A percentile compares a stretch with the other conserved stretches of the same genome.
phyloP scores from a whole-genome alignment of 768 basidiomycete species.

The Steccherinum ochraceum region DNA sequence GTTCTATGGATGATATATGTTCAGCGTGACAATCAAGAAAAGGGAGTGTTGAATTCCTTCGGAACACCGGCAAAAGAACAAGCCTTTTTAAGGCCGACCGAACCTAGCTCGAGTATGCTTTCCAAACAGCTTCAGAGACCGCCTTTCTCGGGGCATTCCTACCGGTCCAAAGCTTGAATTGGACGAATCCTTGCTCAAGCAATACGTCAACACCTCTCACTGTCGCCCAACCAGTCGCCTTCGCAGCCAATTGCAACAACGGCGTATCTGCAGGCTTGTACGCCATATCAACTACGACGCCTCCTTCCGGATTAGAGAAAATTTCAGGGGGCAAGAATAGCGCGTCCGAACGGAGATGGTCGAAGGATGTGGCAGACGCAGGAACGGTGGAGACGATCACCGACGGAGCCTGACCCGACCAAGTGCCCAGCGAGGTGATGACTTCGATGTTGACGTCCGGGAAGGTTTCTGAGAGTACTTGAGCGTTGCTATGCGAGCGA shows the following conservation, averaged over 20 bases:
- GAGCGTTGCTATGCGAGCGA: constrained; percentile 71
- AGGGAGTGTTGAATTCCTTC: too few relatives aligned
- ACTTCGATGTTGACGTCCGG: constrained; percentile 56
- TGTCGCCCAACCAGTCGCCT: constrained; percentile 49
- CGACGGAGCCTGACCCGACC: constrained; percentile 49
- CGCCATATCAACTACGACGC: constrained; percentile 88
- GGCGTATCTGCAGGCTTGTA: constrained; percentile 88
- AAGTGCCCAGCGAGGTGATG: constrained; percentile 49
- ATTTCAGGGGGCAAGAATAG: constrained; percentile 52
- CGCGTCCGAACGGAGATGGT: constrained; percentile 20
- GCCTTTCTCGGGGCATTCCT: constrained; percentile 45
- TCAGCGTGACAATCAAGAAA: too few relatives aligned
- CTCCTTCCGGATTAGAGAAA: constrained; percentile 44
- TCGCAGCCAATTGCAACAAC: constrained; percentile 58
- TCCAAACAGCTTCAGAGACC: constrained; percentile 45
- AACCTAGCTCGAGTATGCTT: constrained; percentile 27
- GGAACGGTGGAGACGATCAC: constrained; percentile 91
- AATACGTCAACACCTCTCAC: constrained; percentile 83
- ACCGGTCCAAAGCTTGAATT: constrained; percentile 81
- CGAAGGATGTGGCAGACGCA: constrained; percentile 48
- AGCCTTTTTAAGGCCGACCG: too few relatives aligned
- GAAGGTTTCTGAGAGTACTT: constrained; percentile 62
- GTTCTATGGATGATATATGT: too few relatives aligned
- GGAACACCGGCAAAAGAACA: too few relatives aligned
- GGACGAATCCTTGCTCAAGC: constrained; percentile 82